phyloP scores from a whole-genome alignment of 805 yeast genomes.

The Pichia californica region DNA sequence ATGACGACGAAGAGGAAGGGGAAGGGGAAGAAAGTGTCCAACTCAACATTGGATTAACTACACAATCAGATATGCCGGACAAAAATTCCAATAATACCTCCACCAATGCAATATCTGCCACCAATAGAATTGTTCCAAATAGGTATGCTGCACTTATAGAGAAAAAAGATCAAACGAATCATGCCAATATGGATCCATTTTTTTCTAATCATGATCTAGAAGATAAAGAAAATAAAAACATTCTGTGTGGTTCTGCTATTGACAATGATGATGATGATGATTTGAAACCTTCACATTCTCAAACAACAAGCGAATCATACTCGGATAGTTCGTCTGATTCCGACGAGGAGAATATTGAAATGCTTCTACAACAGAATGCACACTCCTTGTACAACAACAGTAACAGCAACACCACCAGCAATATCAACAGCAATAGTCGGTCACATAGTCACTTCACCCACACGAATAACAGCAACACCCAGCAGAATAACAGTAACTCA shows the following conservation, averaged over 20 bases:
- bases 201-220: neutral
- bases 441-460: no score
- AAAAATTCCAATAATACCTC: neutral
- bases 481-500: no score
- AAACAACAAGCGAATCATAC: conserved; percentile 2
- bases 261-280: no score
- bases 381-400: no score
- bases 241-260: no score
- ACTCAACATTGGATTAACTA: neutral
- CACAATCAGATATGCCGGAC: no score
- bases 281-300: neutral
- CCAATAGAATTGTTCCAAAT: conserved; percentile 3
- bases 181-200: conserved; percentile 3
- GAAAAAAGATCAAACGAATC: conserved; percentile 9
- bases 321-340: conserved; percentile 24
- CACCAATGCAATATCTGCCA: neutral
- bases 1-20: neutral
- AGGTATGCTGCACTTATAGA: conserved; percentile 15
- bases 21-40: neutral
- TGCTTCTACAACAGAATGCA: conserved; percentile 9
- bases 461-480: no score
- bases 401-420: neutral
- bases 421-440: neutral
- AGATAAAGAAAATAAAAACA: neutral
- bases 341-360: conserved; percentile 29